These are phyloP conservation scores for Podospora pseudoanserina DNA, from an alignment of 495 filamentous ascomycete species.

Conservation along the genomic window DNA sequence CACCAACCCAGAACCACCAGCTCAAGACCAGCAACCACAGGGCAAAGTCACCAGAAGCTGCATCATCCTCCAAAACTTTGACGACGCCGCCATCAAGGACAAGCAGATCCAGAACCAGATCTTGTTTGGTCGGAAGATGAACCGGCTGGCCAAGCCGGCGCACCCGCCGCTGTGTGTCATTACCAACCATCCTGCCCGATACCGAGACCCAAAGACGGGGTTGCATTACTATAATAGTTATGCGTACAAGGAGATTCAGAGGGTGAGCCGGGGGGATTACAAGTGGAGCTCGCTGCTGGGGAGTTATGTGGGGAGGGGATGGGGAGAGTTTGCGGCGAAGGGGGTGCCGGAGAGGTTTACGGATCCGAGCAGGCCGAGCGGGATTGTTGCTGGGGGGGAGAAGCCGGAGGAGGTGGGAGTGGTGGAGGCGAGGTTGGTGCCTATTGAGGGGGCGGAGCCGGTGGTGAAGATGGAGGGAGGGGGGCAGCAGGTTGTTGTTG, in stretches of 20 bases:
- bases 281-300: constrained; percentile 73
- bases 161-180: constrained; percentile 64
- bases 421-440: constrained; percentile 5
- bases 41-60: constrained; percentile 45
- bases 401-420: constrained; percentile 1
- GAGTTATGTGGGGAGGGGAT: constrained; percentile 69
- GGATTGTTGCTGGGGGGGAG: constrained; percentile 1
- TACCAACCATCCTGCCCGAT: constrained; percentile 72
- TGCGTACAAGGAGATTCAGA: constrained; percentile 69
- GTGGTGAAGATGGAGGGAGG: neutral
- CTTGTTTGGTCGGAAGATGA: constrained; percentile 51
- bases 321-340: constrained; percentile 53
- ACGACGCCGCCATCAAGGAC: constrained; percentile 51
- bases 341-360: constrained; percentile 69
- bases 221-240: constrained; percentile 70
- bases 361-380: constrained; percentile 33
- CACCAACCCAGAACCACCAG: constrained; percentile 19
- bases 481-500: neutral
- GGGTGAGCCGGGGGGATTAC: constrained; percentile 61
- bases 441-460: constrained; percentile 10
- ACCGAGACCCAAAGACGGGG: constrained; percentile 71
- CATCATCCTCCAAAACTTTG: constrained; percentile 56
- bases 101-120: constrained; percentile 53
- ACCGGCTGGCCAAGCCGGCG: constrained; percentile 48
- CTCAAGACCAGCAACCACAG: constrained; percentile 15